These are phyloP conservation scores for Aspergillus texensis DNA, from an alignment of 2,329 filamentous ascomycete species.

Conservation along the genomic window DNA sequence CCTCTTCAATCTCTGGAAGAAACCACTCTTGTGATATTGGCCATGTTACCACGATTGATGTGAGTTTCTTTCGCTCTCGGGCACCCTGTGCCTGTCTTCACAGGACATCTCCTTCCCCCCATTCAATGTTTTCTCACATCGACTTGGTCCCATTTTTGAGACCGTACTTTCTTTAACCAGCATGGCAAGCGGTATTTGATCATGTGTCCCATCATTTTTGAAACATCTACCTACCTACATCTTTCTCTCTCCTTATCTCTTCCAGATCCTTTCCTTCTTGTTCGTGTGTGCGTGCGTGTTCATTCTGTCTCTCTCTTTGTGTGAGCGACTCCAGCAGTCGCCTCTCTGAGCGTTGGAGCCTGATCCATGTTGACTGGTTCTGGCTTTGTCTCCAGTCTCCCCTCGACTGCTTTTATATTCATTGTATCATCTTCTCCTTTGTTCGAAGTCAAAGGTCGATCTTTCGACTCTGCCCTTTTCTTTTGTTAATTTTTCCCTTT, in stretches of 20 bases:
- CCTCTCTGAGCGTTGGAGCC: not conserved
- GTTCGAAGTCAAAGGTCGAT: not conserved
- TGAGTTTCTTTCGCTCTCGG: constrained; percentile 28
- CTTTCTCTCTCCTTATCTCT: constrained; percentile 14
- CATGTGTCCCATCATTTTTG: constrained; percentile 21
- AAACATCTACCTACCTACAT: not conserved
- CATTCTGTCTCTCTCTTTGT: not conserved
- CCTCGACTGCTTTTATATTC: constrained; percentile 8
- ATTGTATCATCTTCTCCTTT: constrained; percentile 8
- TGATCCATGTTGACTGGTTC: not conserved
- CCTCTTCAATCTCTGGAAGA: constrained; percentile 9
- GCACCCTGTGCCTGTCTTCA: constrained; percentile 17
- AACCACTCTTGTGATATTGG: constrained; percentile 24
- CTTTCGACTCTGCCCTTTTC: constrained; percentile 5
- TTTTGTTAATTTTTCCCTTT: constrained; percentile 4
- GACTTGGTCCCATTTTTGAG: constrained; percentile 9
- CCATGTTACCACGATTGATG: constrained; percentile 39
- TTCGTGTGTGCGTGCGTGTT: not conserved
- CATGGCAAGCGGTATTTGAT: constrained; percentile 17
- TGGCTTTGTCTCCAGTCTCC: not conserved
- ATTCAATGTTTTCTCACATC: constrained; percentile 12
- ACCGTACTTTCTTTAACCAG: constrained; percentile 5
- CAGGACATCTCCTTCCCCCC: constrained; percentile 15
- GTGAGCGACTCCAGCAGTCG: not conserved
- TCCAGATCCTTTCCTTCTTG: constrained; percentile 7